Base-by-base conservation (phyloP, 345 rosid genomes). In the Salix udensis region DNA sequence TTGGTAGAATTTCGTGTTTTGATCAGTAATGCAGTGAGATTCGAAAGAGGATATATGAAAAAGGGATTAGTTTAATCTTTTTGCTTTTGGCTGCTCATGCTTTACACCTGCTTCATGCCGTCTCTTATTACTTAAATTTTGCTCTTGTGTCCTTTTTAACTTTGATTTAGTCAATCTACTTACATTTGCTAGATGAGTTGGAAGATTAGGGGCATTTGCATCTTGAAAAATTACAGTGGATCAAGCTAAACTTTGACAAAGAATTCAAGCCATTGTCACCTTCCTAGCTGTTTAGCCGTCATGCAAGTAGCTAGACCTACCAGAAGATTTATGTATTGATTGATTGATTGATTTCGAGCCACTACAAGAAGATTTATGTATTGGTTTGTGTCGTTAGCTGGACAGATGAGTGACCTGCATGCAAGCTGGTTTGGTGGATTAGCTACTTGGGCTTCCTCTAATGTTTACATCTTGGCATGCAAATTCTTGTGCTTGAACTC, bases 1-100 rank as follows among this genome's bases (percentile, higher is more conserved):
- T 84, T 61, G 79, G 58, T 58, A 70, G 79, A 67, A 70, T 58
- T 23, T 10, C 67, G 66, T 40, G 76, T 78, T 81, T 78, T 75
- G 74, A 30, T 30, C 31, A 70, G 78, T 34, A 68, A 77, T 68
- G 82, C 55, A 44, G 48, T 72, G 62, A 40, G 46, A 62, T 70
- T 10, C 65, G 82, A 73, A 46, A 61, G 68, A 36, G 82, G 46
- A 55, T 61, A 71, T 73, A 37, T 31, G 62, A 67, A 77, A 34
- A 28, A 65, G 53, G 76, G 60, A 71, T 73, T 53, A 40, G 19
- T 71, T 19, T 46, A 15, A 73, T 46, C 53, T 39, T 64, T 44
- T 64, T 44, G 70, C 73, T 42, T 61, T 71, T 71, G 71, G 44
- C 71, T 67, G 60, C 71, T 75, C 73, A 44, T 73, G 60, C 65